Conservation (phyloP, 176 grass and related monocot genomes). For the Oryza glumipatula region DNA sequence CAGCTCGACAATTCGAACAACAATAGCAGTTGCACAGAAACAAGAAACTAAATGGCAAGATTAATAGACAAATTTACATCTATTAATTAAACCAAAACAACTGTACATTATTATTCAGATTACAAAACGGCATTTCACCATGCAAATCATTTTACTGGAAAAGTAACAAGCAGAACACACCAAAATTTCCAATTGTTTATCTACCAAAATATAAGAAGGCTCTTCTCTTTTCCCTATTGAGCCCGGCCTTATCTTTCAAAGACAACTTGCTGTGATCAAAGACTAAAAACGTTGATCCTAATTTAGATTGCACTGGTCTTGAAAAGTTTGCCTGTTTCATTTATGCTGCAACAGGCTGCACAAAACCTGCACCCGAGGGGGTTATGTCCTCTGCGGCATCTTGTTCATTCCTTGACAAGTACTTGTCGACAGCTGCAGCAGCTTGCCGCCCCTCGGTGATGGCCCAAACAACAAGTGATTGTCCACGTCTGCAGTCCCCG, state of each 20-base stretch:
- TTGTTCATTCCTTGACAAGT: conserved; percentile 60
- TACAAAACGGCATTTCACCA: conserved; percentile 35
- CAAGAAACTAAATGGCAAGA: background rate
- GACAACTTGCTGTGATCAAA: conserved; percentile 33
- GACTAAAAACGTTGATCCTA: conserved; percentile 38
- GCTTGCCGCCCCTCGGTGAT: conserved; percentile 94
- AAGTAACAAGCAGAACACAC: conserved; percentile 34
- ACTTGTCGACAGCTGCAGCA: conserved; percentile 73
- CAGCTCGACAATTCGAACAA: background rate
- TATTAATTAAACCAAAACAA: conserved; percentile 44
- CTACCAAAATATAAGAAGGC: conserved; percentile 45
- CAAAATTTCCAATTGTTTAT: conserved; percentile 53
- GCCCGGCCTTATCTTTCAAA: conserved; percentile 20
- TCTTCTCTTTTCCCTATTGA: conserved; percentile 33
- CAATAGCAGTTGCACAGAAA: background rate
- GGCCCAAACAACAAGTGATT: conserved; percentile 97
- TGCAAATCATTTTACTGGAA: conserved; percentile 27
- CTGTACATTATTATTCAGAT: conserved; percentile 77
- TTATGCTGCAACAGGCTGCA: conserved; percentile 66
- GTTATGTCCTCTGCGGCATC: conserved; percentile 23
- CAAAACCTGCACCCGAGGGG: conserved; percentile 50
- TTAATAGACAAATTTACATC: conserved; percentile 41
- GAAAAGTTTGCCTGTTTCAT: conserved; percentile 3
- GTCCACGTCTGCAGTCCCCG: conserved; percentile 91
- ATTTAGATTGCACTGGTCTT: conserved; percentile 22